These are phyloP conservation scores for Termitomyces sp. DNA, from an alignment of 768 basidiomycete species.

Conservation along the genomic window DNA sequence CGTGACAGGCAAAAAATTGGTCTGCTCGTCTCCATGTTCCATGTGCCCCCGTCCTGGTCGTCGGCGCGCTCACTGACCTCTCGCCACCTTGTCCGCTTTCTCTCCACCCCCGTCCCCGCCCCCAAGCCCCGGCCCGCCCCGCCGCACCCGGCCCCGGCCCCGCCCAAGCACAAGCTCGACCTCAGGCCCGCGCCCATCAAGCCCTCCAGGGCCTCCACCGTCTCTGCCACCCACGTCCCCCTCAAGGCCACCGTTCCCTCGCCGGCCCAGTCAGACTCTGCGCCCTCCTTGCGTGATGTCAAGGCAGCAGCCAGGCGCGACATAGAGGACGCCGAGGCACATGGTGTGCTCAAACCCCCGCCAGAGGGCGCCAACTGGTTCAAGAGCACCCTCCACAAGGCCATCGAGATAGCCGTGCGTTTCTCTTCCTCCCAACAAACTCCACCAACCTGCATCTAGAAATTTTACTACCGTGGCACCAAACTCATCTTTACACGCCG, in stretches of 20 bases:
- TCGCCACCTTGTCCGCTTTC: constrained; percentile 7
- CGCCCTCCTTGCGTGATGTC: constrained; percentile 23
- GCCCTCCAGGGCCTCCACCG: constrained; percentile 19
- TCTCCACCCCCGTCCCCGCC: constrained; percentile 18
- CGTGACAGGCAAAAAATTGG: constrained; percentile 12
- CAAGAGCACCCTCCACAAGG: constrained; percentile 43
- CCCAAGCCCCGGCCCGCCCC: constrained; percentile 8
- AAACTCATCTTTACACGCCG: constrained; percentile 66
- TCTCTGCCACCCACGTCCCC: constrained; percentile 19
- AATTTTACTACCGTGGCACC: constrained; percentile 81
- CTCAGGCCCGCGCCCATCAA: constrained; percentile 63
- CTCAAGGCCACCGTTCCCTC: constrained; percentile 25
- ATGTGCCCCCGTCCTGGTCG: constrained; percentile 7
- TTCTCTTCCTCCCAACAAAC: background rate
- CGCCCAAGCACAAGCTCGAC: constrained; percentile 47
- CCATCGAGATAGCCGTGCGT: constrained; percentile 40
- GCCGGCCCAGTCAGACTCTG: constrained; percentile 7
- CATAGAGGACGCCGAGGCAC: constrained; percentile 56
- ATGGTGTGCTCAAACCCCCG: constrained; percentile 65
- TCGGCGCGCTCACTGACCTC: constrained; percentile 7
- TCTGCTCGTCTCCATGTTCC: constrained; percentile 10
- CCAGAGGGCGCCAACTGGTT: constrained; percentile 57
- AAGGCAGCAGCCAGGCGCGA: constrained; percentile 57
- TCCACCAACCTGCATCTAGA: constrained; percentile 31
- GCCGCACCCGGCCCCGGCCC: constrained; percentile 10